Conservation (phyloP, 768 basidiomycete species). For the Crepidotus variabilis region DNA sequence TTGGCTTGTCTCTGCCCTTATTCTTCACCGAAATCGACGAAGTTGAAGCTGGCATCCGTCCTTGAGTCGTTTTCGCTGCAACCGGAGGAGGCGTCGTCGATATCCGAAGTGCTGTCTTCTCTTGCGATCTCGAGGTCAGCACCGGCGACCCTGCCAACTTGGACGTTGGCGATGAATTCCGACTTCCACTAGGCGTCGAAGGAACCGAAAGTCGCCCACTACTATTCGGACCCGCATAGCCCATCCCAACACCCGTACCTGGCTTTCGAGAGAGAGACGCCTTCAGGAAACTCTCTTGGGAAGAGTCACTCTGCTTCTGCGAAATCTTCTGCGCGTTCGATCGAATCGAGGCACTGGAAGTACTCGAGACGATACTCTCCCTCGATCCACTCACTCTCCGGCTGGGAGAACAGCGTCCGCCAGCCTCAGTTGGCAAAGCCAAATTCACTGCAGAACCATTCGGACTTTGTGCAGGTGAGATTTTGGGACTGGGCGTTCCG, state of each 20-base stretch:
- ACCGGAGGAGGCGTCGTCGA: background rate
- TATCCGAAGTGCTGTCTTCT: background rate
- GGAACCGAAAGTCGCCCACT: background rate
- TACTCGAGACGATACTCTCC: slow-evolving; percentile 16
- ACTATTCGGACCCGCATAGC: background rate
- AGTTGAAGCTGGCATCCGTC: background rate
- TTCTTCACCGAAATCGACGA: background rate
- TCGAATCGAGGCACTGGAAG: background rate
- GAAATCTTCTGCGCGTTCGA: background rate
- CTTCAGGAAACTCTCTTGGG: slow-evolving; percentile 16
- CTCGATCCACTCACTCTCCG: slow-evolving; percentile 13
- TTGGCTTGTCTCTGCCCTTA: background rate
- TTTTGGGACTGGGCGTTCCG: slow-evolving; percentile 26
- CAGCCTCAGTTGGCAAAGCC: background rate
- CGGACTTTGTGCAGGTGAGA: slow-evolving; percentile 30
- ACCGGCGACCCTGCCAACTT: background rate
- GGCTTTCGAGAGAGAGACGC: slow-evolving; percentile 16
- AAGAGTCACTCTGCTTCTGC: slow-evolving; percentile 2
- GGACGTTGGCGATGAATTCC: background rate
- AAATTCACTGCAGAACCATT: slow-evolving; percentile 26
- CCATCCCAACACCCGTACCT: background rate
- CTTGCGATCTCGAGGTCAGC: background rate
- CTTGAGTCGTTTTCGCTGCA: background rate
- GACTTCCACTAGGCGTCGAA: background rate
- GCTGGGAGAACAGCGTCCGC: background rate